Base-by-base conservation (phyloP, 2,329 filamentous ascomycete species). In the Alternaria hordeiaustralica region DNA sequence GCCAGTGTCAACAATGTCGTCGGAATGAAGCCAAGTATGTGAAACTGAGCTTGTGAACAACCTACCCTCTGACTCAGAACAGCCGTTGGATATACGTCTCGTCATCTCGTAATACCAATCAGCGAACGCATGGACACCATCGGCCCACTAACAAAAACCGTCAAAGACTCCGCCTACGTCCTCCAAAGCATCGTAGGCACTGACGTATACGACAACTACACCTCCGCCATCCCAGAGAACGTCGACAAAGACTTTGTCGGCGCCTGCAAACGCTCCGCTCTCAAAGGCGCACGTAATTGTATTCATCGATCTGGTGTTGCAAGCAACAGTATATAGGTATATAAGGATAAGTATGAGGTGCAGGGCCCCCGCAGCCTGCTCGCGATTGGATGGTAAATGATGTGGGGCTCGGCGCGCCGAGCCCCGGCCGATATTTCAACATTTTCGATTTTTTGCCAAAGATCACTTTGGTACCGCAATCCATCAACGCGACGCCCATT, bases 1-100 rank as follows among this genome's bases (percentile, higher is more conserved):
- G 90, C 91, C 1, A 87, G 90, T 75, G 82, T 89, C 5, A 92
- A 91, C 72, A 86, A 84, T 2, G 75, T 94, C 2, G 90, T 93
- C 2, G 91, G 91, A 4, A 86, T 94, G 76, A 94, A 93, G 79
- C 90, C 91, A 2, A 93, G 45, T 47, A 47, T 1, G 2, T 15
- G 3, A 0, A 47, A n/a, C 13, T 25, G 15, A 3, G n/a, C 45
- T 4, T 15, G 26, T 3, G 9, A 23, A 26, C 5, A 1, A n/a
- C 0, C 9, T 2, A n/a, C 15, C 20, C 2, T 6, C 44, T 47
- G 21, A 47, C 45, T n/a, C 7, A 47, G 6, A 1, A 47, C 0
- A 47, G 23, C 90, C 1, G 89, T 93, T 6, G 91, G 91, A 0
- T 78, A 92, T 55, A 92, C 90, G 0, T 92, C 90, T 9, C 82